Base-by-base conservation (phyloP, 2,329 filamentous ascomycete species). In the Hypomyces perniciosus region DNA sequence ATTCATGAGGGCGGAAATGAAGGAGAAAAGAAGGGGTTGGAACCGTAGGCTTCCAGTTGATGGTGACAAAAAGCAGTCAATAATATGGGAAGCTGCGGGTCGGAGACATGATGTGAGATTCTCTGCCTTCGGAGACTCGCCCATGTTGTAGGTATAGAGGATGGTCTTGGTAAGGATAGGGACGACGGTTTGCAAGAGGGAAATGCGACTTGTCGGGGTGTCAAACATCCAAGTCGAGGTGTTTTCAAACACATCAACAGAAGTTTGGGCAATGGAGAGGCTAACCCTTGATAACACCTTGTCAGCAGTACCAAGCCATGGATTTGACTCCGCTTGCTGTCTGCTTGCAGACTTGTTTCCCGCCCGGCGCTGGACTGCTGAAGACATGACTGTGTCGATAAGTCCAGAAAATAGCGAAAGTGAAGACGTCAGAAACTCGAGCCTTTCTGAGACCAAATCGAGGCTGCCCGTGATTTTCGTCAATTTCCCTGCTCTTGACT, bases 211-310 rank as follows among this genome's bases (percentile, higher is more conserved):
- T 28, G 83, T 73, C 8, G 82, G 76, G 1, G 79, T 77, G 6
- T 80, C 76, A 64, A 95, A 96, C 58, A 85, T 85, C 93, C 92
- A 99, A 5, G 84, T 90, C 30, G 83, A 81, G 35, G 86, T 88
- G 66, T 86, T 93, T 69, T 95, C 90, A 58, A 95, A 86, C 6
- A 95, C 80, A 62, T 95, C 90, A 27, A 95, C 79, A 56, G 89
- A 77, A 2, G 85, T 84, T 57, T 87, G 84, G 6, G 85, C 84
- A 60, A 92, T 86, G 4, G 85, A 83, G 42, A 85, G 73, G 37
- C 90, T 75, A 13, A 91, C 84, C 44, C 81, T 82, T 41, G 82
- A 79, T 58, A 95, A 79, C 37, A 87, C 79, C 63, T 90, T 86
- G 58, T 95, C 87, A 5, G 90, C 87, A 31, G 89, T 84, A 5